A percentile compares a stretch with the other conserved stretches of the same genome.
phyloP scores from a whole-genome alignment of 495 filamentous ascomycete species.

The Echria macrotheca region DNA sequence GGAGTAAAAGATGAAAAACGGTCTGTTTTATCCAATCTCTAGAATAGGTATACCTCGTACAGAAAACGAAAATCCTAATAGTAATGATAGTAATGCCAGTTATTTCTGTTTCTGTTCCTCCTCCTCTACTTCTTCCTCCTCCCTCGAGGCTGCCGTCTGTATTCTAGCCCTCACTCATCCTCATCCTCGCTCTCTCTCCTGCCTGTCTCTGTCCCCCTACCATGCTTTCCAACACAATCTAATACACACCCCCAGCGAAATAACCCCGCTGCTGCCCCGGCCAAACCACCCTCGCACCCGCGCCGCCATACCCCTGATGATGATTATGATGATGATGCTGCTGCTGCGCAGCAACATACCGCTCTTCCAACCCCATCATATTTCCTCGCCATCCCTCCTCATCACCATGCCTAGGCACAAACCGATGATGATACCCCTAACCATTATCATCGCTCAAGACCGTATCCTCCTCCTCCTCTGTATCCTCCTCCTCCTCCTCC shows the following conservation, averaged over 20 bases:
- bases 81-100: too few relatives aligned
- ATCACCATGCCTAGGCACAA: too few relatives aligned
- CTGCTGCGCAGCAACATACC: conserved; percentile 10
- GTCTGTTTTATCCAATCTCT: not conserved
- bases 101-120: conserved; percentile 9
- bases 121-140: too few relatives aligned
- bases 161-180: not conserved
- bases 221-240: too few relatives aligned
- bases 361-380: not conserved
- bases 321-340: not conserved
- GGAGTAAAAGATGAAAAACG: not conserved
- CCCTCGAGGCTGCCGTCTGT: not conserved
- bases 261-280: too few relatives aligned
- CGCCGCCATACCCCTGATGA: too few relatives aligned
- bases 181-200: not conserved
- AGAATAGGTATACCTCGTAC: not conserved
- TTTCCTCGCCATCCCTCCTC: not conserved
- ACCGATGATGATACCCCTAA: too few relatives aligned
- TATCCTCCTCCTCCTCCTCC: not conserved
- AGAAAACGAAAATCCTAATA: too few relatives aligned
- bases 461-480: not conserved
- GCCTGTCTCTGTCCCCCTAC: not conserved
- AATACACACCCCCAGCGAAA: too few relatives aligned
- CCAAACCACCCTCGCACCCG: too few relatives aligned
- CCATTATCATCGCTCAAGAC: too few relatives aligned